Percentiles rank a stretch among this genome's conserved stretches.
Conservation (phyloP, 2,329 filamentous ascomycete species). For the Ilyonectria destructans region DNA sequence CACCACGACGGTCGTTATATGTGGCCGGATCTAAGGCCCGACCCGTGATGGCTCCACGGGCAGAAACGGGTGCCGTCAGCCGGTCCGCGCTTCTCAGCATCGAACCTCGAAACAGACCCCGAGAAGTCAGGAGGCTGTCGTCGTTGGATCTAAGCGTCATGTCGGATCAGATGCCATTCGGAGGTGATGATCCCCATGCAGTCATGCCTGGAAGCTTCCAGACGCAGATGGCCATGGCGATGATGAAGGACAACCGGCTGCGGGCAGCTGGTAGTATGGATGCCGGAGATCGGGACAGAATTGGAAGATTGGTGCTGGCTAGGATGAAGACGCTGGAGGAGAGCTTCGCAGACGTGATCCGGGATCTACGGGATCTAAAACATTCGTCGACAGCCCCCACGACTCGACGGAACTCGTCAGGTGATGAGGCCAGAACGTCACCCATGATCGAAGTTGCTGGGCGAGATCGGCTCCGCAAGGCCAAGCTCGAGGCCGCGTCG, state of each 20-base stretch:
- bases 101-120: slow-evolving; percentile 61
- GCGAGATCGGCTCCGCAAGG: slow-evolving; percentile 47
- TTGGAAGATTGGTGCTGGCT: slow-evolving; percentile 86
- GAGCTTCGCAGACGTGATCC: slow-evolving; percentile 89
- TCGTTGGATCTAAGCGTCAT: slow-evolving; percentile 82
- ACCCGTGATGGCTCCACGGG: slow-evolving; percentile 67
- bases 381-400: slow-evolving; percentile 63
- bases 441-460: slow-evolving; percentile 56
- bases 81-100: slow-evolving; percentile 67
- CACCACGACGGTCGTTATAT: slow-evolving; percentile 64
- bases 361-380: slow-evolving; percentile 80
- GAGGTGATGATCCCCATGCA: slow-evolving; percentile 73
- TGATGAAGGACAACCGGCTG: slow-evolving; percentile 71
- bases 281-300: slow-evolving; percentile 72
- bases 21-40: slow-evolving; percentile 68
- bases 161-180: slow-evolving; percentile 76
- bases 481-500: slow-evolving; percentile 45
- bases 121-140: slow-evolving; percentile 64
- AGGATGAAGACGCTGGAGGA: slow-evolving; percentile 95
- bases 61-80: slow-evolving; percentile 56
- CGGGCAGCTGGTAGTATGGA: slow-evolving; percentile 60
- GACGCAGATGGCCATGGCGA: slow-evolving; percentile 84
- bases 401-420: slow-evolving; percentile 68
- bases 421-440: slow-evolving; percentile 55
- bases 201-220: slow-evolving; percentile 83